phyloP scores from a whole-genome alignment of 306 rosid genomes.

The Luffa aegyptiaca region DNA sequence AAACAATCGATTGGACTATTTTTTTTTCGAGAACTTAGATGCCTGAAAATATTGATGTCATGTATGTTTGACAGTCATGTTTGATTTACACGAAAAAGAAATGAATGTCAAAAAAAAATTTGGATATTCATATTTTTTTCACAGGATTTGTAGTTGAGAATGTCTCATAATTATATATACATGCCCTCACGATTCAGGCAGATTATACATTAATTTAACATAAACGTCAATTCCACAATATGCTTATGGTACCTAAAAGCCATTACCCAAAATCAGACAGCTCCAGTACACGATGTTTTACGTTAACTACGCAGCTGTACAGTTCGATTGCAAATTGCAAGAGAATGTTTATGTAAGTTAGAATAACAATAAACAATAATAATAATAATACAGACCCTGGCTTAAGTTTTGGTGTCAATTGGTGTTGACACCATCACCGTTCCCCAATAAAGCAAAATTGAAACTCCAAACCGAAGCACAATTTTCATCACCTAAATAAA shows the following conservation, averaged over 20 bases:
- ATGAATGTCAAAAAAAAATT: too few relatives aligned
- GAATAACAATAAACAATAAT: not conserved
- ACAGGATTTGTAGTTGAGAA: too few relatives aligned
- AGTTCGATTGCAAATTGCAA: not conserved
- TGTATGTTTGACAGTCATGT: too few relatives aligned
- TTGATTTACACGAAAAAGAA: too few relatives aligned
- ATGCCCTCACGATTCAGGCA: not conserved
- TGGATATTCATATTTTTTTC: too few relatives aligned
- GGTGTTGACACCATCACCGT: conserved; percentile 9
- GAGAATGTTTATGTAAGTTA: not conserved
- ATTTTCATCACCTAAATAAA: conserved; percentile 55
- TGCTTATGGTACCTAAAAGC: not conserved
- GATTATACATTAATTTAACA: not conserved
- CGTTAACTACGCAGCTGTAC: not conserved
- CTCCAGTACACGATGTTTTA: not conserved
- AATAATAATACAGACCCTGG: conserved; percentile 17
- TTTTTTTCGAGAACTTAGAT: too few relatives aligned
- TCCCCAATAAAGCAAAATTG: conserved; percentile 35
- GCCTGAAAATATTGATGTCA: too few relatives aligned
- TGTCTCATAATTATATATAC: not conserved
- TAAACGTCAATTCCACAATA: not conserved
- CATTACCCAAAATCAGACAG: not conserved
- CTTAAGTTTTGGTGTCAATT: conserved; percentile 2
- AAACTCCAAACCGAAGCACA: conserved; percentile 89
- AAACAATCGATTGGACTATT: too few relatives aligned